These are phyloP conservation scores for Phytophthora gonapodyides DNA, from an alignment of 352 stramenopile genomes.

Conservation along the genomic window DNA sequence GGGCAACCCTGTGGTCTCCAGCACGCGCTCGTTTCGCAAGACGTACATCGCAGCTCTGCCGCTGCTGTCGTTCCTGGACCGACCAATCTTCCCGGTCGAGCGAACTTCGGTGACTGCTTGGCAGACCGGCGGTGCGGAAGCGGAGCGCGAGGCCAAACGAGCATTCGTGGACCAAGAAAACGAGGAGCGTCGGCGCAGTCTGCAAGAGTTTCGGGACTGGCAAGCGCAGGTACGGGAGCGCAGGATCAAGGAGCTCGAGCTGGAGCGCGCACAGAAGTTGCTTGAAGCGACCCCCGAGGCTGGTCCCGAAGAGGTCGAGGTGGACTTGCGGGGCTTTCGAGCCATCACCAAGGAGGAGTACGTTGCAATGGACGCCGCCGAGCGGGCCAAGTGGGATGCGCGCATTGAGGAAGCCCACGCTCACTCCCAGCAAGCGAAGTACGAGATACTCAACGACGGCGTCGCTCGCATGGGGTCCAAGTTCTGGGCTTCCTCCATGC, in stretches of 20 bases:
- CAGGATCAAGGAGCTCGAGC: slow-evolving; percentile 58
- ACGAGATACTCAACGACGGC: slow-evolving; percentile 50
- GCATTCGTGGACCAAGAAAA: slow-evolving; percentile 82
- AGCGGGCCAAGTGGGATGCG: slow-evolving; percentile 60
- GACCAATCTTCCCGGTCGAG: slow-evolving; percentile 94
- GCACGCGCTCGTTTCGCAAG: slow-evolving; percentile 94
- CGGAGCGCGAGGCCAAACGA: slow-evolving; percentile 79
- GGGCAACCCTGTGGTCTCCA: slow-evolving; percentile 92
- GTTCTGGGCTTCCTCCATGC: slow-evolving; percentile 50
- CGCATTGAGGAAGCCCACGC: slow-evolving; percentile 58
- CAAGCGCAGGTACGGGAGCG: slow-evolving; percentile 71
- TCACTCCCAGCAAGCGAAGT: slow-evolving; percentile 42
- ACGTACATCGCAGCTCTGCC: slow-evolving; percentile 87
- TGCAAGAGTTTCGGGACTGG: slow-evolving; percentile 85
- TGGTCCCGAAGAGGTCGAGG: slow-evolving; percentile 31
- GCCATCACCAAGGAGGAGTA: slow-evolving; percentile 75
- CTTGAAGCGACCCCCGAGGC: slow-evolving; percentile 27
- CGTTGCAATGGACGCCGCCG: slow-evolving; percentile 39
- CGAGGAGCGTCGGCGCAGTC: slow-evolving; percentile 58
- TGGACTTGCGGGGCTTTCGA: slow-evolving; percentile 52
- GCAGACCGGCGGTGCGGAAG: slow-evolving; percentile 86
- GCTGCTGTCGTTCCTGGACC: slow-evolving; percentile 92
- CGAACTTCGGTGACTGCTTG: slow-evolving; percentile 84
- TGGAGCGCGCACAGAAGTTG: slow-evolving; percentile 47
- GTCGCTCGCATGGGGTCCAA: slow-evolving; percentile 45